These are phyloP conservation scores for Irpex lacteus DNA, from an alignment of 1,284 basidiomycete genomes.

Conservation along the genomic window DNA sequence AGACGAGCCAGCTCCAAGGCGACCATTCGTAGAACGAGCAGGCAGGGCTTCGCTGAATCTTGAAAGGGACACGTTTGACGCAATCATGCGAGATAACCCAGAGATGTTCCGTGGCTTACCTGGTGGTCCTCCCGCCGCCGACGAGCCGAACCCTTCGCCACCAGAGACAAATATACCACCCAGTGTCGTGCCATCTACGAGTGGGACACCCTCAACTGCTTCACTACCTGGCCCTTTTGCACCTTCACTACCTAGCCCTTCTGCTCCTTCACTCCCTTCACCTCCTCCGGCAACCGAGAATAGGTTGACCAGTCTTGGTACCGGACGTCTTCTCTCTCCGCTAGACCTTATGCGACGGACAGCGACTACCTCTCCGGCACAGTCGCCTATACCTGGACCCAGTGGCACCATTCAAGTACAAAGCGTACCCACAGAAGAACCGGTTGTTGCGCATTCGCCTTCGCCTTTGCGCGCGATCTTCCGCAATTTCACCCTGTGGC, in stretches of 20 bases:
- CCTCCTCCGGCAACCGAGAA: neutral
- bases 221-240: too few relatives aligned
- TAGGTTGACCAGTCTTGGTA: neutral
- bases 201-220: too few relatives aligned
- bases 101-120: too few relatives aligned
- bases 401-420: neutral
- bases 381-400: neutral
- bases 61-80: too few relatives aligned
- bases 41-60: too few relatives aligned
- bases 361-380: neutral
- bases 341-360: neutral
- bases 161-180: too few relatives aligned
- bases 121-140: too few relatives aligned
- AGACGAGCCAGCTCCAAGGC: neutral
- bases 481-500: neutral
- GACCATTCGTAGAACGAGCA: too few relatives aligned
- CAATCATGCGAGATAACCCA: too few relatives aligned
- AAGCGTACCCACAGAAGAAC: neutral
- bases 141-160: too few relatives aligned
- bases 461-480: neutral
- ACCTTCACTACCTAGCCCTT: neutral
- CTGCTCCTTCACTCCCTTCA: neutral
- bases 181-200: too few relatives aligned
- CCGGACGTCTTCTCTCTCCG: neutral
- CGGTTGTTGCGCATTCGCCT: too few relatives aligned